A percentile compares a stretch with the other conserved stretches of the same genome.
phyloP scores from a whole-genome alignment of 495 filamentous ascomycete species.

The Antarctomyces pellizariae region DNA sequence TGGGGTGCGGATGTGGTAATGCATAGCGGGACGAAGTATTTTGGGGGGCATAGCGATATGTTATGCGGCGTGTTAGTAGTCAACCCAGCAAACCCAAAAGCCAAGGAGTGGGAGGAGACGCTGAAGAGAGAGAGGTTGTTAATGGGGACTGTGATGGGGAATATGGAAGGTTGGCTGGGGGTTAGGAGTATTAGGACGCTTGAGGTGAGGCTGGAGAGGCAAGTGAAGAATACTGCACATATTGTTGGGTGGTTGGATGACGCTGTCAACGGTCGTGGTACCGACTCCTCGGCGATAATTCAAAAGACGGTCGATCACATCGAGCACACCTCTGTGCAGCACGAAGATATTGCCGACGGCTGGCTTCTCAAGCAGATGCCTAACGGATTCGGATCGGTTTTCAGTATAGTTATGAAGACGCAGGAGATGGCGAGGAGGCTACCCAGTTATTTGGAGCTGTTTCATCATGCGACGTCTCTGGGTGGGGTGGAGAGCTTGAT shows the following conservation, averaged over 20 bases:
- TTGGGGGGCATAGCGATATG: constrained; percentile 83
- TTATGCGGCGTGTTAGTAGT: constrained; percentile 65
- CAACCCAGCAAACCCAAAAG: constrained; percentile 13
- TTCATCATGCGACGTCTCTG: constrained; percentile 86
- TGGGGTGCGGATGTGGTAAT: constrained; percentile 66
- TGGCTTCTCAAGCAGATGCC: constrained; percentile 89
- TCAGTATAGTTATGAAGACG: constrained; percentile 41
- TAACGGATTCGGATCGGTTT: constrained; percentile 72
- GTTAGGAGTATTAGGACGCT: constrained; percentile 68
- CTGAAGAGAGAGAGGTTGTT: constrained; percentile 41
- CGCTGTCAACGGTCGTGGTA: too few species aligned
- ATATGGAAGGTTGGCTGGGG: constrained; percentile 78
- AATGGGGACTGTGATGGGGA: constrained; percentile 76
- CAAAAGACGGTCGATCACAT: constrained; percentile 39
- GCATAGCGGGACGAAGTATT: constrained; percentile 86
- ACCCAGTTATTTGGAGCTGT: constrained; percentile 55
- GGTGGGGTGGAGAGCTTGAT: constrained; percentile 89
- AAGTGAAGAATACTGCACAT: constrained; percentile 39
- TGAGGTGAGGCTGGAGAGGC: constrained; percentile 54
- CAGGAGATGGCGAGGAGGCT: constrained; percentile 36
- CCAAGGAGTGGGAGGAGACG: constrained; percentile 25
- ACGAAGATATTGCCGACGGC: constrained; percentile 27
- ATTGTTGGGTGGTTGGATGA: constrained; percentile 49
- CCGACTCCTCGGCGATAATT: too few species aligned
- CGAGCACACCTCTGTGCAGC: constrained; percentile 56